Percentiles rank a stretch among this genome's conserved stretches.
Conservation (phyloP, 768 basidiomycete species). For the Amanita brunnescens region DNA sequence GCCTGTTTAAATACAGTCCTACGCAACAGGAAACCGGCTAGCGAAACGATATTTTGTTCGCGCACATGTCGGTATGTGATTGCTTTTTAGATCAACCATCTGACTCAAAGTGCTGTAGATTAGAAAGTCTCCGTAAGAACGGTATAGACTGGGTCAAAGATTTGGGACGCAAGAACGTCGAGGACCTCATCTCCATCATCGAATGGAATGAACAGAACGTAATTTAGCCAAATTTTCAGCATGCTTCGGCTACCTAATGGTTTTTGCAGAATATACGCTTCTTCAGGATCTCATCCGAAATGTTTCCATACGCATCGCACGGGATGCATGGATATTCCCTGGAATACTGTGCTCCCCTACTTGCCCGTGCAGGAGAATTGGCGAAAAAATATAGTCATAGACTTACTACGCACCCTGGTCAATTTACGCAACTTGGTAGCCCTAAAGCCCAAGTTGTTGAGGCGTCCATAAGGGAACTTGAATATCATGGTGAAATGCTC, state of each 20-base stretch:
- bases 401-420: constrained; percentile 83
- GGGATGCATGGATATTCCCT: constrained; percentile 72
- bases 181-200: constrained; percentile 66
- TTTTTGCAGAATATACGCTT: constrained; percentile 60
- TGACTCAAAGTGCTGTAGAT: constrained; percentile 33
- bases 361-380: constrained; percentile 51
- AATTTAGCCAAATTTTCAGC: neutral
- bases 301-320: constrained; percentile 92
- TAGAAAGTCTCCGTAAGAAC: constrained; percentile 71
- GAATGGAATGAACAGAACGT: constrained; percentile 90
- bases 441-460: constrained; percentile 68
- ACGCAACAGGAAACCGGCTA: constrained; percentile 58
- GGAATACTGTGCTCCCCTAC: constrained; percentile 53
- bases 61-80: constrained; percentile 48
- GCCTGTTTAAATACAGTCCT: constrained; percentile 85
- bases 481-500: constrained; percentile 85
- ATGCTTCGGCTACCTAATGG: neutral
- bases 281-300: constrained; percentile 81
- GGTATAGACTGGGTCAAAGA: constrained; percentile 80
- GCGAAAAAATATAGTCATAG: constrained; percentile 68
- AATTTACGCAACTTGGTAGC: constrained; percentile 77
- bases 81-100: neutral
- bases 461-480: constrained; percentile 70
- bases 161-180: constrained; percentile 64
- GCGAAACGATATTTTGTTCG: constrained; percentile 65